Evolutionary conservation across 2,329 filamentous ascomycete species (phyloP).

Genomic region (Sporothrix brasiliensis): DNA sequence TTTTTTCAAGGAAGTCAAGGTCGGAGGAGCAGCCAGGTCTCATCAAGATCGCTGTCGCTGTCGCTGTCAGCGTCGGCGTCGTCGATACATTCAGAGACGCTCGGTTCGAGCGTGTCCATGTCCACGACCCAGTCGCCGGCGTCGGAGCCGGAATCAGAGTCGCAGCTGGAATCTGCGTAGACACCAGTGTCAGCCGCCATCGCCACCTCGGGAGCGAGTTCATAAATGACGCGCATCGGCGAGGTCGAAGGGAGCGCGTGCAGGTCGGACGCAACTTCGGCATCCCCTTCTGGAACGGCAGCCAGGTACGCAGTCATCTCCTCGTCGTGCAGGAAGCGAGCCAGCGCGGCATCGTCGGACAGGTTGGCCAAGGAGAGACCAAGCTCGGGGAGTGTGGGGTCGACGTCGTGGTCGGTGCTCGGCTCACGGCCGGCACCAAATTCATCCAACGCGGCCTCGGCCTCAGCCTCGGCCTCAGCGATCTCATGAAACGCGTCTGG

Average conservation of each 20-base stretch:
- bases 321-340: slow-evolving; percentile 43
- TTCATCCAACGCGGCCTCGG: too few relatives aligned
- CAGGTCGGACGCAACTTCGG: background rate
- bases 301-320: slow-evolving; percentile 27
- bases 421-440: too few relatives aligned
- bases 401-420: background rate
- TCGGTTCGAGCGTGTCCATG: background rate
- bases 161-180: background rate
- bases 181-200: slow-evolving; percentile 27
- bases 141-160: background rate
- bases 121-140: slow-evolving; percentile 21
- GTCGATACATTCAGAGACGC: background rate
- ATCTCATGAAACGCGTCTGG: background rate
- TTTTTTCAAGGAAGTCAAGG: background rate
- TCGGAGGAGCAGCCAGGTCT: background rate
- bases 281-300: background rate
- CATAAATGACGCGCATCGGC: slow-evolving; percentile 48
- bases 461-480: too few relatives aligned
- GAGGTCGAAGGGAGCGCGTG: background rate
- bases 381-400: slow-evolving; percentile 41
- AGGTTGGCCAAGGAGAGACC: slow-evolving; percentile 51
- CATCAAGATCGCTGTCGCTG: background rate
- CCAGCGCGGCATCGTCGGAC: slow-evolving; percentile 47
- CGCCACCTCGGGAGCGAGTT: slow-evolving; percentile 38
- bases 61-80: background rate